Percentiles rank a stretch among this genome's conserved stretches.
Evolutionary conservation across 2,329 filamentous ascomycete genomes (phyloP).

Genomic region (Penicillium sp.): DNA sequence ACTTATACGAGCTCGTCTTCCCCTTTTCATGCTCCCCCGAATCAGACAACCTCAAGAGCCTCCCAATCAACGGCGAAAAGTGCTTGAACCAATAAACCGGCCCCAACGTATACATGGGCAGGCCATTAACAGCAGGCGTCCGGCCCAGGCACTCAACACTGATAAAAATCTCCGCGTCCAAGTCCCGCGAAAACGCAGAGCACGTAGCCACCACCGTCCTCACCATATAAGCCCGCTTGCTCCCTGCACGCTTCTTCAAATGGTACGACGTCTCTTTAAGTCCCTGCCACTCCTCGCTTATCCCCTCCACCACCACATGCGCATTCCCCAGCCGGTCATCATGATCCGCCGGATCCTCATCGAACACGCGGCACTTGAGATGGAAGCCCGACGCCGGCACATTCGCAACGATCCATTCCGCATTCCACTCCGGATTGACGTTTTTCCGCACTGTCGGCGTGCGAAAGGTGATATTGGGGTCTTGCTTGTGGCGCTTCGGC

Average conservation of each 20-base stretch:
- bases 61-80: slow-evolving; percentile 82
- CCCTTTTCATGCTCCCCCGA: slow-evolving; percentile 56
- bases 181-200: slow-evolving; percentile 58
- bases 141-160: slow-evolving; percentile 75
- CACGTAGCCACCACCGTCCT: slow-evolving; percentile 65
- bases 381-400: slow-evolving; percentile 75
- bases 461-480: slow-evolving; percentile 69
- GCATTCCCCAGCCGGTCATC: slow-evolving; percentile 88
- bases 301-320: slow-evolving; percentile 59
- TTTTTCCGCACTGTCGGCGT: slow-evolving; percentile 71
- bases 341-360: slow-evolving; percentile 81
- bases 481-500: slow-evolving; percentile 78
- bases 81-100: slow-evolving; percentile 76
- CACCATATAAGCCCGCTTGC: slow-evolving; percentile 78
- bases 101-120: slow-evolving; percentile 73
- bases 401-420: slow-evolving; percentile 84
- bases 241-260: slow-evolving; percentile 74
- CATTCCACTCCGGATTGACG: slow-evolving; percentile 75
- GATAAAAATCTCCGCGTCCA: slow-evolving; percentile 67
- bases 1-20: slow-evolving; percentile 72
- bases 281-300: slow-evolving; percentile 66
- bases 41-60: slow-evolving; percentile 69
- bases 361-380: slow-evolving; percentile 81
- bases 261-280: slow-evolving; percentile 62
- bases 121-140: slow-evolving; percentile 61